These are phyloP conservation scores for Dendrobium huoshanense DNA, from an alignment of 106 monocot genomes.

Conservation along the genomic window DNA sequence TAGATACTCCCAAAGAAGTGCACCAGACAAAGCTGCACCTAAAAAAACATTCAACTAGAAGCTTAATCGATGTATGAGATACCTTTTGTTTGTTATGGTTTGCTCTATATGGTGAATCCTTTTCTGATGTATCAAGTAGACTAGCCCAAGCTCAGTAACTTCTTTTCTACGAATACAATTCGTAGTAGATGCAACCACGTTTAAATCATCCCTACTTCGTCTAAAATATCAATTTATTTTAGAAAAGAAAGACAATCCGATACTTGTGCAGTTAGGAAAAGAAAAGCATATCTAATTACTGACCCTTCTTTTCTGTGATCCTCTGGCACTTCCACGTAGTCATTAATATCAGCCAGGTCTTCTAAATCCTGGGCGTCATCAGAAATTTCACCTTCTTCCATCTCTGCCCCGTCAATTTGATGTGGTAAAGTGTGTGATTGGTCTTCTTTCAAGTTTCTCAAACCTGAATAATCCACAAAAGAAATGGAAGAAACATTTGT, in stretches of 20 bases:
- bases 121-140: background rate
- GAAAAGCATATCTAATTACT: background rate
- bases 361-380: conserved; percentile 28
- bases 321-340: conserved; percentile 2
- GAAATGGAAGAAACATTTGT: background rate
- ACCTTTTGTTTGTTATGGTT: background rate
- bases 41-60: background rate
- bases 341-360: conserved; percentile 9
- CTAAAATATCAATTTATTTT: background rate
- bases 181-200: background rate
- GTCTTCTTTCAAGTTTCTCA: conserved; percentile 5
- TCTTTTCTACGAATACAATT: conserved; percentile 15
- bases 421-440: background rate
- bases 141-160: background rate
- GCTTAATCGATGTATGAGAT: background rate
- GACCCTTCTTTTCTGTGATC: conserved; percentile 9
- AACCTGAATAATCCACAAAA: conserved; percentile 1
- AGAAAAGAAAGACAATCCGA: background rate
- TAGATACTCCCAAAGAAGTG: background rate
- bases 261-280: background rate
- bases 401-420: conserved; percentile 10
- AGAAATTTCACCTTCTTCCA: conserved; percentile 71
- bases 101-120: background rate
- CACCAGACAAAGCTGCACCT: background rate
- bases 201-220: background rate